These are phyloP conservation scores for Pontederia paniculata DNA, from an alignment of 176 grass and related monocot genomes.

Conservation along the genomic window DNA sequence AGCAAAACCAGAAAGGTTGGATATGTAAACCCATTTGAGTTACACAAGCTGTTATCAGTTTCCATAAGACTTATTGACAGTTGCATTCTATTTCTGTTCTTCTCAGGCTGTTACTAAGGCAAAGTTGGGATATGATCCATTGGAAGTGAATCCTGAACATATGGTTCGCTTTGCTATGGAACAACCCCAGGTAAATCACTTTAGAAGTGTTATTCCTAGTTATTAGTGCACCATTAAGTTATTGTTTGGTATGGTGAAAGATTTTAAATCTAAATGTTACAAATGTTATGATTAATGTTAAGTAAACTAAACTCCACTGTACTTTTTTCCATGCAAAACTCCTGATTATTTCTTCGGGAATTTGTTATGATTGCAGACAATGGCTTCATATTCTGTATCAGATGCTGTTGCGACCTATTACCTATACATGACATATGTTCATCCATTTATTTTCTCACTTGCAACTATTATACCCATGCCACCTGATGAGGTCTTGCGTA, in stretches of 20 bases:
- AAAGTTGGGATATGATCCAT: constrained; percentile 89
- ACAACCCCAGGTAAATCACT: constrained; percentile 53
- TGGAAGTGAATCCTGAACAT: constrained; percentile 98
- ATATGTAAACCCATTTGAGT: not conserved
- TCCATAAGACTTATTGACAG: not conserved
- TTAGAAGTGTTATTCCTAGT: not conserved
- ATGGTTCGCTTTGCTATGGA: constrained; percentile 96
- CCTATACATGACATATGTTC: constrained; percentile 96
- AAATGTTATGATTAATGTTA: too few species aligned
- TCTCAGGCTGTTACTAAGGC: constrained; percentile 93
- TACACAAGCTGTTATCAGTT: constrained; percentile 1
- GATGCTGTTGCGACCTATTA: constrained; percentile 96
- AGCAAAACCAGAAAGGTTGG: too few species aligned
- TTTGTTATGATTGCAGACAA: constrained; percentile 58
- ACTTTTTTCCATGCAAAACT: too few species aligned
- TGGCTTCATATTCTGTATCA: constrained; percentile 99
- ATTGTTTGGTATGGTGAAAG: too few species aligned
- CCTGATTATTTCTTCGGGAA: not conserved
- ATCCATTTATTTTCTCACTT: constrained; percentile 99
- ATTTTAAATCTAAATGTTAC: too few species aligned
- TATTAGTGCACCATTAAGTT: too few species aligned
- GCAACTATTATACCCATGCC: constrained; percentile 97
- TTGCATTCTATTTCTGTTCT: constrained; percentile 26
- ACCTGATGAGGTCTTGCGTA: constrained; percentile 83
- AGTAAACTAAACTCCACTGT: too few species aligned